Percentiles rank a stretch among this genome's conserved stretches.
These are phyloP conservation scores for Alternaria sp. DNA, from an alignment of 2,329 filamentous ascomycete species.

Conservation along the genomic window DNA sequence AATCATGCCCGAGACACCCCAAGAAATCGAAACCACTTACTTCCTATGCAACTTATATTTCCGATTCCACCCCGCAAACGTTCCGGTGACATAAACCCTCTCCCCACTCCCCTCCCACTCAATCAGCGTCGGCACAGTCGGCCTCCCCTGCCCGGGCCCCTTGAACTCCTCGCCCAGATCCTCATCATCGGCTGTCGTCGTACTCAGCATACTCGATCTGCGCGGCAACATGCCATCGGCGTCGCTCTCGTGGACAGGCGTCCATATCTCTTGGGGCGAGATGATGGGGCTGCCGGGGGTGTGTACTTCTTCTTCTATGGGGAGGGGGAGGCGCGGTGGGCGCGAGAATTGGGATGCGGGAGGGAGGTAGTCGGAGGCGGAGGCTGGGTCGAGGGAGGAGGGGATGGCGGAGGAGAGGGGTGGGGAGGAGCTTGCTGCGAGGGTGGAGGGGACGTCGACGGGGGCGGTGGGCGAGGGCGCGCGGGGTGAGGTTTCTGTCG, in stretches of 20 bases:
- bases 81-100: conserved; percentile 95
- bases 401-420: conserved; percentile 36
- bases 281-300: conserved; percentile 91
- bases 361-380: conserved; percentile 48
- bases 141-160: conserved; percentile 66
- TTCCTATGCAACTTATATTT: conserved; percentile 87
- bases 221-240: conserved; percentile 61
- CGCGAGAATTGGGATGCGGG: conserved; percentile 60
- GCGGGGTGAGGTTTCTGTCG: conserved; percentile 6
- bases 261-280: conserved; percentile 67
- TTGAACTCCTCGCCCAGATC: conserved; percentile 70
- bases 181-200: conserved; percentile 71
- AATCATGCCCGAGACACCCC: conserved; percentile 12
- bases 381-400: conserved; percentile 38
- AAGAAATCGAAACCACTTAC: conserved; percentile 63
- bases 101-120: conserved; percentile 86
- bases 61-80: conserved; percentile 95
- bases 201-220: conserved; percentile 62
- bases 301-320: conserved; percentile 90
- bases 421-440: conserved; percentile 19
- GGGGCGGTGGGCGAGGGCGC: conserved; percentile 43
- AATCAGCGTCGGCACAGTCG: conserved; percentile 81
- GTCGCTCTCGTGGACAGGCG: conserved; percentile 54
- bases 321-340: conserved; percentile 88
- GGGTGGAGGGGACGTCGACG: conserved; percentile 46